Evolutionary conservation across 148 eudicot species (phyloP), one percentile per base, ranked within the genome.

Genomic region (Rhododendron simsii): DNA sequence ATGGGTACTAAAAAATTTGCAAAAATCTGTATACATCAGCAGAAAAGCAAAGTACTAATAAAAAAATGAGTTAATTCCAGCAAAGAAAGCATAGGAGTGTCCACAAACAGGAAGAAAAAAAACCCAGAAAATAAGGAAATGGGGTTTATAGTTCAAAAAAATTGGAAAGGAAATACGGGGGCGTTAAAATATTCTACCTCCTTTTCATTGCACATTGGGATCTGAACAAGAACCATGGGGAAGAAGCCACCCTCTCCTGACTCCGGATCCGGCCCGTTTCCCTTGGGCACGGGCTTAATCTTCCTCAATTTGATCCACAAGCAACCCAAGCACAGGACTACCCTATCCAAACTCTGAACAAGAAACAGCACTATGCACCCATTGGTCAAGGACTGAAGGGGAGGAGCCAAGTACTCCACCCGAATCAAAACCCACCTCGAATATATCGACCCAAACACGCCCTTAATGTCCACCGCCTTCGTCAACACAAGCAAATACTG

Each of bases 171-270:
- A 9, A n/a, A 65, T 2, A 20, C 1, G 61, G 28, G 28, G 73
- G 33, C 30, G 26, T 65, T 65, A 65, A 55, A 47, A 65, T 26
- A 39, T 23, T 6, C 86, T 91, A 95, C 99, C 98, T 97, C 99
- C 87, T 89, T 92, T 87, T 97, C 99, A 87, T 97, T 97, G 87
- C 98, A 94, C 98, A 96, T 96, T 28, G 98, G 99, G 91, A 97
- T 97, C 93, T 97, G 99, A 87, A 95, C 98, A 87, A 97, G 94
- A 77, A 97, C 99, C 98, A 95, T 94, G 26, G 99, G 99, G 84
- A 92, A 97, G 86, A 85, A 97, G 7, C 94, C 98, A 41, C 82
- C 87, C 63, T 92, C 96, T 9, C 95, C 98, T 55, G 90, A 88
- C 85, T 97, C 99, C 48, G 92, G 91, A 94, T 95, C 99, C 1